These are phyloP conservation scores for Dendryphion nanum DNA, from an alignment of 2,329 filamentous ascomycete species.

Conservation along the genomic window DNA sequence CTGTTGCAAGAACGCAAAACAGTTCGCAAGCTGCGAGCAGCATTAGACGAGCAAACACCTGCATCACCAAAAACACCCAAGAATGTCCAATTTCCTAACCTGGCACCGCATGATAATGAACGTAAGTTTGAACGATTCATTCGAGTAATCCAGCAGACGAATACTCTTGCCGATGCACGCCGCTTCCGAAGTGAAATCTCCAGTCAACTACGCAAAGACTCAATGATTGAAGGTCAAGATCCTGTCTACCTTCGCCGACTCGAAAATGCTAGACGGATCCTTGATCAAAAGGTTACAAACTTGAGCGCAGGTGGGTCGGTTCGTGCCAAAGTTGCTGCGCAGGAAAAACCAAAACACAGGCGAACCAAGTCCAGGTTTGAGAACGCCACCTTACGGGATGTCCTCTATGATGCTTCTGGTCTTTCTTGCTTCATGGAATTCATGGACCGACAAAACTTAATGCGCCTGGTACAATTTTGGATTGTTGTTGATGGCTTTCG, in stretches of 20 bases:
- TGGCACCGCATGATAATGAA: constrained; percentile 82
- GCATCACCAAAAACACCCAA: constrained; percentile 67
- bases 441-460: constrained; percentile 87
- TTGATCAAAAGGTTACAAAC: constrained; percentile 85
- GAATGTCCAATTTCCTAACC: constrained; percentile 70
- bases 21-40: constrained; percentile 85
- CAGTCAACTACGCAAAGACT: constrained; percentile 86
- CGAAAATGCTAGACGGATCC: constrained; percentile 84
- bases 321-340: constrained; percentile 39
- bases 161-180: constrained; percentile 88
- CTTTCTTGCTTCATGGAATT: constrained; percentile 99
- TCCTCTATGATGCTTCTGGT: constrained; percentile 86
- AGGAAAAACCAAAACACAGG: constrained; percentile 37
- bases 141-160: constrained; percentile 80
- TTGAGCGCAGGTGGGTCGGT: constrained; percentile 66
- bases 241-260: constrained; percentile 82
- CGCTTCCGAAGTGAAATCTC: constrained; percentile 89
- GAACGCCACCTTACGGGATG: constrained; percentile 74
- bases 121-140: constrained; percentile 94
- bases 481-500: constrained; percentile 95
- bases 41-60: constrained; percentile 89
- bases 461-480: constrained; percentile 96
- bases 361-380: constrained; percentile 64
- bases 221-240: constrained; percentile 74
- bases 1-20: constrained; percentile 95